phyloP scores from a whole-genome alignment of 768 basidiomycete genomes.

The Lepiota brunneoincarnata region DNA sequence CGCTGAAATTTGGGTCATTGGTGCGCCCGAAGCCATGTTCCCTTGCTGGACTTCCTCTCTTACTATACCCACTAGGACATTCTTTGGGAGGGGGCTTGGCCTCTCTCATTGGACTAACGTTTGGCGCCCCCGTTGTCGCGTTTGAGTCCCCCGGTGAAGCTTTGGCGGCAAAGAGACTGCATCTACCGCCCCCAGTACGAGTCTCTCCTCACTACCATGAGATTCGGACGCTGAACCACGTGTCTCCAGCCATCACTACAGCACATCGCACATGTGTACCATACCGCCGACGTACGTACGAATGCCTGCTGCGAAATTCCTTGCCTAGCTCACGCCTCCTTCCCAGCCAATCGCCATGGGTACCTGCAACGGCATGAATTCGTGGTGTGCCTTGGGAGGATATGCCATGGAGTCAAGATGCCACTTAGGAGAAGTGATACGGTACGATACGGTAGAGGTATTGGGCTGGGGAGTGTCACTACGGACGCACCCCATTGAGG shows the following conservation, averaged over 20 bases:
- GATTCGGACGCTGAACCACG: not conserved
- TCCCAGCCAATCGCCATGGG: conserved; percentile 83
- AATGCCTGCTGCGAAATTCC: not conserved
- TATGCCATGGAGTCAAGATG: conserved; percentile 89
- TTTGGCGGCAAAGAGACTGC: conserved; percentile 70
- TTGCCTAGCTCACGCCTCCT: not conserved
- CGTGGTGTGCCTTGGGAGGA: conserved; percentile 53
- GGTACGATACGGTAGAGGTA: conserved; percentile 84
- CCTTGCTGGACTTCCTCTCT: not conserved
- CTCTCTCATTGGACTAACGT: conserved; percentile 81
- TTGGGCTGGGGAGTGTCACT: conserved; percentile 78
- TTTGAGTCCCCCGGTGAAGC: conserved; percentile 85
- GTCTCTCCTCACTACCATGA: not conserved
- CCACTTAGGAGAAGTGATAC: conserved; percentile 78
- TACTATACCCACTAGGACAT: conserved; percentile 37
- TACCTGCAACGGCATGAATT: conserved; percentile 68
- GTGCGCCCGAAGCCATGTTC: not conserved
- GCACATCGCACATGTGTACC: conserved; percentile 85
- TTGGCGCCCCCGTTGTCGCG: conserved; percentile 88
- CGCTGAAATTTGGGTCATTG: conserved; percentile 82
- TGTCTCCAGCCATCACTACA: conserved; percentile 57
- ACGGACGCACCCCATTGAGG: conserved; percentile 67
- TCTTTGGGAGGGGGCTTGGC: conserved; percentile 87
- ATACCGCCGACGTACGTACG: conserved; percentile 73
- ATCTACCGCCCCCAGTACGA: conserved; percentile 79